Evolutionary conservation across 2,329 filamentous ascomycete species (phyloP), one percentile per base, ranked within the genome.

Genomic region (Ophiostoma australiae): DNA sequence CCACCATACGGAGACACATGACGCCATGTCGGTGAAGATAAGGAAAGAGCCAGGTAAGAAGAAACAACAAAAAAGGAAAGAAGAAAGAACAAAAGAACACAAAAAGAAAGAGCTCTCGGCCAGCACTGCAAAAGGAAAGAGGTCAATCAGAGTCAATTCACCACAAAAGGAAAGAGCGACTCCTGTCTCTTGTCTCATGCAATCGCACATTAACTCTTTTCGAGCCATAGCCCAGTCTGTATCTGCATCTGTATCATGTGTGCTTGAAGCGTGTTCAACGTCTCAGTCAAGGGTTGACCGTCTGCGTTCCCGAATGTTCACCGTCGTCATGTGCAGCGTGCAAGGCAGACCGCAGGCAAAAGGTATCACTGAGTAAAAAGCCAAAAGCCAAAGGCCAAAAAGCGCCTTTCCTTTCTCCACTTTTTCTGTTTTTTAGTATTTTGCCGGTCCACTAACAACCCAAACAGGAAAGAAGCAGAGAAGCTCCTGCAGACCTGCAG

Each of bases 271-370:
- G 13, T n/a, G 52, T 55, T 55, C n/a, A 8, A 20, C 52, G 52
- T 55, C n/a, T 10, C 20, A 23, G n/a, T n/a, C 3, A 31, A 31
- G 52, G 6, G 52, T 23, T 23, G 20, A 35, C 55, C 31, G 37
- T 52, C 48, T 66, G 23, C 37, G 8, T 39, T 39, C 10, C 23
- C n/a, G n/a, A 17, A 66, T 20, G 44, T 58, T 55, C 37, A 41
- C 11, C 37, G 70, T 3, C n/a, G 61, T 58, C 70, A 67, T 71
- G 70, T 63, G 70, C 70, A 41, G 70, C 35, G 63, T 67, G 67
- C 70, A 71, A 71, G 70, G 70, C 70, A 71, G 70, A 71, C 70
- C 44, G 58, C 67, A 67, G 55, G 52, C 67, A 52, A 71, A 67
- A 11, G 8, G 8, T 39, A 39, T 11, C 37, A 39, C 10, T 13